Base-by-base conservation (phyloP, 805 yeast genomes). In the Pichia cephalocereana region DNA sequence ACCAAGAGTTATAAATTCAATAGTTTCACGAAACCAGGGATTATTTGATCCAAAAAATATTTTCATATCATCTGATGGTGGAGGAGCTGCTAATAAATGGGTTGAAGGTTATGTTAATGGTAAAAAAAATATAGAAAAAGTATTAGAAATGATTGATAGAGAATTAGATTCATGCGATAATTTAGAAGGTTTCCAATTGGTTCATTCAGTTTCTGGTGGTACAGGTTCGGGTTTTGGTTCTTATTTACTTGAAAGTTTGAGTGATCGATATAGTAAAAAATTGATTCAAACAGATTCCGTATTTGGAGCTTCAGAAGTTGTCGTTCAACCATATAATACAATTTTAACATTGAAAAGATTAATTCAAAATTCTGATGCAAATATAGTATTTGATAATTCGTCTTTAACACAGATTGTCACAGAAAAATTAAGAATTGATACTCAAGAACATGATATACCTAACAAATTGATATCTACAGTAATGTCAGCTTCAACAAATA, bases 71-170 rank as follows among this genome's bases (percentile, higher is more conserved):
- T 74, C 80, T n/a, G 80, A 80, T 17, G 96, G 96, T 5, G 76
- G 82, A 19, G 97, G 98, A 5, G 98, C 99, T 0, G 99, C 96
- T 18, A 93, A 93, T 65, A 88, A 88, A 53, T 93, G 98, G 97
- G 86, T 89, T 0, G 82, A 81, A 23, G 99, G 99, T 2, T 88
- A 86, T 59, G 73, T 77, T 38, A 82, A 83, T 52, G 97, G 93
- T 0, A 72, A 75, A 31, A 68, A 70, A 41, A 76, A 83, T 53
- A 75, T 75, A 47, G 96, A 88, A 45, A 80, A 79, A n/a, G 70
- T 95, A 38, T 55, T 86, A 47, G 91, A 88, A 57, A 79, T 89
- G 75, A 74, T 93, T 27, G 96, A 89, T 59, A 75, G 93, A 47
- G 97, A 93, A 58, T 74, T 89, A 39, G 99, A 93, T 60, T 82